phyloP scores from a whole-genome alignment of 495 filamentous ascomycete species.

The Amorphotheca resinae region DNA sequence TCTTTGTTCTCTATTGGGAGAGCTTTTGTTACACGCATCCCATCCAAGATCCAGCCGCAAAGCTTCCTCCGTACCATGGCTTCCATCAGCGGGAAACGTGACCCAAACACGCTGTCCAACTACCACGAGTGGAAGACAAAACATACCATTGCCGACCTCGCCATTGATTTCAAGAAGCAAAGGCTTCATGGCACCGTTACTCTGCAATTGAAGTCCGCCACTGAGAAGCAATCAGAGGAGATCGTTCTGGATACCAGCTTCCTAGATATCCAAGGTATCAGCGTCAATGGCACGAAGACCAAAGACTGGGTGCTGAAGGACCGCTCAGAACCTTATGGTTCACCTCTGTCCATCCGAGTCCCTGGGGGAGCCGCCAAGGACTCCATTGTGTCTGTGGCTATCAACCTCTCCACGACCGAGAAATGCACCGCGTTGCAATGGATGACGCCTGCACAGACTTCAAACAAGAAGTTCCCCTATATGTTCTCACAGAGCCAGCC shows the following conservation, averaged over 20 bases:
- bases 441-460: constrained; percentile 82
- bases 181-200: constrained; percentile 61
- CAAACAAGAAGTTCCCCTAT: constrained; percentile 85
- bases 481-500: constrained; percentile 98
- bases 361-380: constrained; percentile 49
- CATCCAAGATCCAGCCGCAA: neutral
- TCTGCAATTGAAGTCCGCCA: constrained; percentile 59
- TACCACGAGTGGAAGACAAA: constrained; percentile 73
- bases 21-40: neutral
- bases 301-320: constrained; percentile 56
- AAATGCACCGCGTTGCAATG: constrained; percentile 88
- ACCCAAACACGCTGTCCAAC: constrained; percentile 88
- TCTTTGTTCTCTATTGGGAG: constrained; percentile 6
- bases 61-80: constrained; percentile 29
- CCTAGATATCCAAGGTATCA: constrained; percentile 56
- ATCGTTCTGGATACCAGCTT: constrained; percentile 81
- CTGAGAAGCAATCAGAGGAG: constrained; percentile 52
- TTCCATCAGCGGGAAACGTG: constrained; percentile 35
- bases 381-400: constrained; percentile 48
- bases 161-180: constrained; percentile 68
- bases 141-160: constrained; percentile 66
- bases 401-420: constrained; percentile 55
- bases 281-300: constrained; percentile 40
- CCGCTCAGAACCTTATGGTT: constrained; percentile 62
- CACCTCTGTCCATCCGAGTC: constrained; percentile 61